Percentiles rank a stretch among this genome's conserved stretches.
These are phyloP conservation scores for Lentinula boryana DNA, from an alignment of 768 basidiomycete genomes.

Conservation along the genomic window DNA sequence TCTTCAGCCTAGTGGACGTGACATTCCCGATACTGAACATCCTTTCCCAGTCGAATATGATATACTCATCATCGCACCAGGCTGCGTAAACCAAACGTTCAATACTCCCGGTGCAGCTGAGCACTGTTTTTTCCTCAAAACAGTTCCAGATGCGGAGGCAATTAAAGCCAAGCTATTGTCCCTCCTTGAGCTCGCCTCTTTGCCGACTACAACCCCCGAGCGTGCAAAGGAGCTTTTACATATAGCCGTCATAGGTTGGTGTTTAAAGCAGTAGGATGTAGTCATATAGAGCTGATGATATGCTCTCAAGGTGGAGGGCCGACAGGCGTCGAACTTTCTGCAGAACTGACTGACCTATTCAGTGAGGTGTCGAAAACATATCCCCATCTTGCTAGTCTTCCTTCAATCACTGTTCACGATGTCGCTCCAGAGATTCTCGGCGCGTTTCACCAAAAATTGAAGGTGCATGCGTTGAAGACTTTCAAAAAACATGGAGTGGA, in stretches of 20 bases:
- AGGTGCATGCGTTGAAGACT: background rate
- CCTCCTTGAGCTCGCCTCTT: slow-evolving; percentile 63
- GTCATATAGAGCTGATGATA: background rate
- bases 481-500: background rate
- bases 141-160: slow-evolving; percentile 60
- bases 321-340: slow-evolving; percentile 71
- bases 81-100: slow-evolving; percentile 65
- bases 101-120: slow-evolving; percentile 61
- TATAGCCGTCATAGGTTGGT: slow-evolving; percentile 47
- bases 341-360: slow-evolving; percentile 71
- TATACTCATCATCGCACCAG: slow-evolving; percentile 63
- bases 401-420: background rate
- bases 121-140: slow-evolving; percentile 70
- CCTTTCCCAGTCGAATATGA: slow-evolving; percentile 41
- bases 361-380: slow-evolving; percentile 69
- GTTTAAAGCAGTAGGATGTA: background rate
- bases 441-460: background rate
- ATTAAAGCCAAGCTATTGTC: slow-evolving; percentile 63
- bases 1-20: background rate
- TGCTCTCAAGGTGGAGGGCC: slow-evolving; percentile 58
- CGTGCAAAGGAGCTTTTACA: slow-evolving; percentile 58
- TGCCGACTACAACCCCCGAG: slow-evolving; percentile 59
- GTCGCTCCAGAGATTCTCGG: background rate
- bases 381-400: slow-evolving; percentile 22
- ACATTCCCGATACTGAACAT: background rate